A percentile compares a stretch with the other conserved stretches of the same genome.
phyloP scores from a whole-genome alignment of 176 grass and related monocot genomes.

The Zoysia pacifica region DNA sequence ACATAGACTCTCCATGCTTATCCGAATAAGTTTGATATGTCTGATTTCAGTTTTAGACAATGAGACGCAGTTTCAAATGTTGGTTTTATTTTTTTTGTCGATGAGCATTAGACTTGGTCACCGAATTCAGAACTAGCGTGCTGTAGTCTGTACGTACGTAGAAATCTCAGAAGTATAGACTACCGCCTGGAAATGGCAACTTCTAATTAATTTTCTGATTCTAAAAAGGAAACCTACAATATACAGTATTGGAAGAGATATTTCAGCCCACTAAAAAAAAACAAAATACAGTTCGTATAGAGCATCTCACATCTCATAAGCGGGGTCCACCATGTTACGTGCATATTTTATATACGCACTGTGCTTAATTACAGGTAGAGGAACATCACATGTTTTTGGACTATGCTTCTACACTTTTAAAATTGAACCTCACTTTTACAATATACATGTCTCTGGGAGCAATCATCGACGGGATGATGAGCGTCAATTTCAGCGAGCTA shows the following conservation, averaged over 20 bases:
- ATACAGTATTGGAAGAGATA: background rate
- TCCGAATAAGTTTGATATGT: background rate
- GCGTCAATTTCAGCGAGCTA: constrained; percentile 1
- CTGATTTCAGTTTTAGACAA: background rate
- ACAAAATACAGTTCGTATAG: no score
- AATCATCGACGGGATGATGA: constrained; percentile 1
- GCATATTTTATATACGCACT: no score
- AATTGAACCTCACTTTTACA: background rate
- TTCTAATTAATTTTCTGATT: background rate
- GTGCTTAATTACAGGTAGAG: background rate
- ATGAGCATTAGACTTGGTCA: no score
- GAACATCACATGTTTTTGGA: background rate
- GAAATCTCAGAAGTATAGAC: no score
- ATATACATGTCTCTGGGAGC: background rate
- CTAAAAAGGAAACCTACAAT: background rate
- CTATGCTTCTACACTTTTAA: background rate
- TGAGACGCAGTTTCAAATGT: background rate
- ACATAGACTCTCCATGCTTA: background rate
- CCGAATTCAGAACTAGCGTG: no score
- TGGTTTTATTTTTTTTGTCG: background rate
- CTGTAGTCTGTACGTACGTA: no score
- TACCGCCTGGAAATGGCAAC: background rate
- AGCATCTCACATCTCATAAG: background rate
- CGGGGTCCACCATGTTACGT: background rate
- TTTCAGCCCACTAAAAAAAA: background rate